Evolutionary conservation across 345 rosid species (phyloP).

Genomic region (Citrus hindsii): DNA sequence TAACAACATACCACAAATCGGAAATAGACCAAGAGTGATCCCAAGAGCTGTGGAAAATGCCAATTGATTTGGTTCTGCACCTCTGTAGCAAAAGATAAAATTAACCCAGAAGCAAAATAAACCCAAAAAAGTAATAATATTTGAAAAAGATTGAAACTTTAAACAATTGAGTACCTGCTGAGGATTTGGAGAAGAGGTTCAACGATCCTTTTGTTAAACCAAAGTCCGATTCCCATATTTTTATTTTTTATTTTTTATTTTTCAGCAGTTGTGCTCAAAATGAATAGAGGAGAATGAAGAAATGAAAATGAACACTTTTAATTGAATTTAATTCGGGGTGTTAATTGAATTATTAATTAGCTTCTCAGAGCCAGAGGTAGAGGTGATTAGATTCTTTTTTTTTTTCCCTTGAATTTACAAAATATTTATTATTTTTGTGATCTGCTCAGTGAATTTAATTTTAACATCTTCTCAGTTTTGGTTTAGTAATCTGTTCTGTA

Average conservation of each 20-base stretch:
- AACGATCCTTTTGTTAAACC: conserved; percentile 54
- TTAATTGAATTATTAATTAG: background rate
- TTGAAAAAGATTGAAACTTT: background rate
- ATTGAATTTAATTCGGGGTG: background rate
- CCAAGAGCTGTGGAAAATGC: conserved; percentile 92
- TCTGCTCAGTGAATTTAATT: background rate
- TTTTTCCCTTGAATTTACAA: background rate
- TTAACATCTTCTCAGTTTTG: background rate
- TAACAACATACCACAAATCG: conserved; percentile 70
- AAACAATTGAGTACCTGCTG: conserved; percentile 42
- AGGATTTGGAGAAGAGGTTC: conserved; percentile 79
- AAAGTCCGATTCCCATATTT: conserved; percentile 26
- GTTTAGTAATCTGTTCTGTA: background rate
- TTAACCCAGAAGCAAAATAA: background rate
- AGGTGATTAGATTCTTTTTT: background rate
- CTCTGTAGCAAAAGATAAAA: conserved; percentile 34
- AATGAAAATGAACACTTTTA: background rate
- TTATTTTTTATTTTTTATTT: background rate
- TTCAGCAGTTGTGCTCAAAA: background rate
- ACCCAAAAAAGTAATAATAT: background rate
- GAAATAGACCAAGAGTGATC: conserved; percentile 78
- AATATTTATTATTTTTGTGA: background rate
- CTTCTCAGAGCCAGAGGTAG: background rate
- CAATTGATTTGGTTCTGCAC: conserved; percentile 85
- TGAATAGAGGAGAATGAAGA: background rate